Evolutionary conservation across 2,329 filamentous ascomycete species (phyloP).

Genomic region (Incumbomyces lentus): DNA sequence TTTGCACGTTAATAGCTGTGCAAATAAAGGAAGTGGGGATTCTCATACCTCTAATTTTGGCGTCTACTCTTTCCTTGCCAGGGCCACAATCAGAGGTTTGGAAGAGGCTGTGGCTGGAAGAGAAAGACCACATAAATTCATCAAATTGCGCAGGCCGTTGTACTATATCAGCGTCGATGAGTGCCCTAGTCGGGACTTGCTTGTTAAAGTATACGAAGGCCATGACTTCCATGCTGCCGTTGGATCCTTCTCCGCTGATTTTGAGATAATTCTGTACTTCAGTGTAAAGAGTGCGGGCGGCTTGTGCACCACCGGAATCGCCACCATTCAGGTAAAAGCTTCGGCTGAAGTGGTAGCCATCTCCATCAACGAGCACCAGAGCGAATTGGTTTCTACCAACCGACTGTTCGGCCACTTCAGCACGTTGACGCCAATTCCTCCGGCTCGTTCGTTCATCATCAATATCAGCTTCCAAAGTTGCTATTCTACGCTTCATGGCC

Average conservation of each 20-base stretch:
- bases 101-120: conserved; percentile 40
- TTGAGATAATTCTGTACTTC: conserved; percentile 13
- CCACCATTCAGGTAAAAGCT: conserved; percentile 35
- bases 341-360: conserved; percentile 49
- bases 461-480: conserved; percentile 25
- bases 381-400: conserved; percentile 46
- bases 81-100: conserved; percentile 54
- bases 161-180: conserved; percentile 39
- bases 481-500: conserved; percentile 8
- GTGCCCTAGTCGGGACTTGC: conserved; percentile 40
- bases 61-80: conserved; percentile 49
- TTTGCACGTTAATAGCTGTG: conserved; percentile 6
- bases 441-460: conserved; percentile 15
- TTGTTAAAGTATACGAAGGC: conserved; percentile 49
- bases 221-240: conserved; percentile 38
- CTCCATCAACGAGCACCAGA: conserved; percentile 52
- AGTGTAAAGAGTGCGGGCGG: conserved; percentile 15
- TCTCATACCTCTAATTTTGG: conserved; percentile 45
- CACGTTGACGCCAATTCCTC: conserved; percentile 12
- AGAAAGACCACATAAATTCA: conserved; percentile 17
- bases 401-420: conserved; percentile 12
- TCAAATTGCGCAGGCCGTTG: conserved; percentile 10
- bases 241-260: not conserved
- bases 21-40: not conserved
- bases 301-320: conserved; percentile 44